Base-by-base conservation (phyloP, 371 early-diverging fungal genomes). In the Choanephora cucurbitarum region DNA sequence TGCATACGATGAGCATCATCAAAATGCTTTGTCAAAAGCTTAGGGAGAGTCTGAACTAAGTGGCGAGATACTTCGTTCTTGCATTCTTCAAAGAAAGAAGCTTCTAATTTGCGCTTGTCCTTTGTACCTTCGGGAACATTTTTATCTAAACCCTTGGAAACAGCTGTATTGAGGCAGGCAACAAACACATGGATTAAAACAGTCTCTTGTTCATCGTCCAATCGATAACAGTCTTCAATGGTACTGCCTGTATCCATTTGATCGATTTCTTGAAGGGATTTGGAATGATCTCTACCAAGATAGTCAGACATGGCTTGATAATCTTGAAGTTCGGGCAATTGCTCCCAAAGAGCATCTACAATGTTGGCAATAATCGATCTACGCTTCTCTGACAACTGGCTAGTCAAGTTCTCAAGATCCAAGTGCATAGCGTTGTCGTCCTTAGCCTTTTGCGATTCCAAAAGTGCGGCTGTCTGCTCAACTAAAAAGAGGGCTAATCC, bases 151-250 rank as follows among this genome's bases (percentile, higher is more conserved):
- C 73, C 73, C 19, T 54, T 62, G 33, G 54, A 17, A 18, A 83
- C 55, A 0, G 68, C 71, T 32, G 78, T 47, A 15, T 75, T 64
- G 7, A 86, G 45, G 44, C 77, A 78, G 3, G 69, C 68, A 1
- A 72, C 70, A 58, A 81, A 67, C 15, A 84, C 73, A 52, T 82
- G 75, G 24, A 88, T 55, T 15, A 90, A 72, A 3, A 80, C 65
- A 6, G 80, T 70, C 52, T 91, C 91, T 58, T 90, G 85, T 5
- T 84, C 77, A 2, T 83, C 80, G 2, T 79, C 73, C 10, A 91
- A 62, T 23, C 75, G 68, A 44, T 84, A 83, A 28, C 64, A 65
- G 4, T 72, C 72, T 4, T 71, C 72, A 32, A 71, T 55, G 0
- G 49, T 58, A 41, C 22, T 54, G 19, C 50, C 52, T 1, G 41